phyloP scores from a whole-genome alignment of 1,139 yeast species.

The Hansenula sp. region DNA sequence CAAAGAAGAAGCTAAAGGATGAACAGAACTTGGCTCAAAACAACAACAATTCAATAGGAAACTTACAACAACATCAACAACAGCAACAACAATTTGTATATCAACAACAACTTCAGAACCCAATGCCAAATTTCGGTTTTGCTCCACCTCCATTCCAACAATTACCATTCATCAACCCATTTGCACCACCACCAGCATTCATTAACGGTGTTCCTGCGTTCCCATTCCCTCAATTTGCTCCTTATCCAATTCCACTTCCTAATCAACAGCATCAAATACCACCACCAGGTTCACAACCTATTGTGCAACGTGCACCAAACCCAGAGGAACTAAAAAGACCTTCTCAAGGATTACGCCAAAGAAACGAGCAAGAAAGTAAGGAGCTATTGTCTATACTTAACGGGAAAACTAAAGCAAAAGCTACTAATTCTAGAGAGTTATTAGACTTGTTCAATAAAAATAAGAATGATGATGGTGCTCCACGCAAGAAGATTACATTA shows the following conservation, averaged over 20 bases:
- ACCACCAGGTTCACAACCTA: too few relatives aligned
- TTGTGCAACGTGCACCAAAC: conserved; percentile 35
- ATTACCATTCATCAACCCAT: conserved; percentile 29
- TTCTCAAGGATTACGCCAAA: conserved; percentile 32
- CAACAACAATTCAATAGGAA: too few relatives aligned
- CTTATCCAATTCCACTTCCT: conserved; percentile 21
- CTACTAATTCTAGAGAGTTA: conserved; percentile 36
- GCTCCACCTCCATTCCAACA: conserved; percentile 22
- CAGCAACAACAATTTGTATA: conserved; percentile 9
- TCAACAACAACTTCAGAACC: conserved; percentile 6
- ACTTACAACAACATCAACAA: conserved; percentile 6
- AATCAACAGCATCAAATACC: conserved; percentile 11
- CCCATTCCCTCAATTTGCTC: conserved; percentile 10
- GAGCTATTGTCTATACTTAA: conserved; percentile 50
- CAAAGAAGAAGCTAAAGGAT: conserved; percentile 16
- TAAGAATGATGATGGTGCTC: conserved; percentile 3
- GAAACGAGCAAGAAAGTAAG: conserved; percentile 40
- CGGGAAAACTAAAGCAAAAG: conserved; percentile 20
- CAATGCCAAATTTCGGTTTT: conserved; percentile 17
- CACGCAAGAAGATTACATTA: conserved; percentile 10
- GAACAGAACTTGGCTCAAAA: conserved; percentile 2
- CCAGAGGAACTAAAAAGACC: conserved; percentile 41
- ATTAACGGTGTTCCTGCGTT: conserved; percentile 13
- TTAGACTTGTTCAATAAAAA: conserved; percentile 32
- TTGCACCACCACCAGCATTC: conserved; percentile 24